A percentile compares a stretch with the other conserved stretches of the same genome.
Evolutionary conservation across 1,139 yeast genomes (phyloP).

Genomic region (Yamadazyma triangularis): DNA sequence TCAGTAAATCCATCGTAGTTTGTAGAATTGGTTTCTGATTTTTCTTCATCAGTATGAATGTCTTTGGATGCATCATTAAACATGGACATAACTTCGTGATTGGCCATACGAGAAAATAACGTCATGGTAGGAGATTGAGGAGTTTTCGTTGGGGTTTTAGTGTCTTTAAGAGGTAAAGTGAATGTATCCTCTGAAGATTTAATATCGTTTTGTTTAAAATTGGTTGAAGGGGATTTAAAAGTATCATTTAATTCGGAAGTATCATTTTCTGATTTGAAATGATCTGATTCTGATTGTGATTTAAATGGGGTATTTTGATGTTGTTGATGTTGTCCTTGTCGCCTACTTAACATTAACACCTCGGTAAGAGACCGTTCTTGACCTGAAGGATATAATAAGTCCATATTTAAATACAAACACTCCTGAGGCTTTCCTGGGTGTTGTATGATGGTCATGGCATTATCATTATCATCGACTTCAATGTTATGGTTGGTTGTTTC

Average conservation of each 20-base stretch:
- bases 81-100: constrained; percentile 71
- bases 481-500: constrained; percentile 6
- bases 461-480: constrained; percentile 6
- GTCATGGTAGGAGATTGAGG: constrained; percentile 75
- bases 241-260: constrained; percentile 1
- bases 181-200: too few relatives aligned
- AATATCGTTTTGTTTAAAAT: too few relatives aligned
- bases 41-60: constrained; percentile 29
- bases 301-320: too few relatives aligned
- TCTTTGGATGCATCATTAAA: constrained; percentile 59
- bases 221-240: constrained; percentile 8
- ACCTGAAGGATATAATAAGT: constrained; percentile 44
- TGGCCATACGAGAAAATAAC: constrained; percentile 68
- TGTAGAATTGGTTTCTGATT: constrained; percentile 23
- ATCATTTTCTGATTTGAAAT: background rate
- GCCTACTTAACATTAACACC: constrained; percentile 37
- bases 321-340: too few relatives aligned
- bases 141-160: constrained; percentile 8
- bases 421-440: constrained; percentile 63
- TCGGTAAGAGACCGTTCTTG: constrained; percentile 61
- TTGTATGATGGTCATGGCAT: constrained; percentile 37
- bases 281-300: background rate
- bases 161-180: constrained; percentile 29
- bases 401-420: constrained; percentile 57
- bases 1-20: constrained; percentile 52